A percentile compares a stretch with the other conserved stretches of the same genome.
phyloP scores from a whole-genome alignment of 768 basidiomycete genomes.

The Boletus rubescentipes region DNA sequence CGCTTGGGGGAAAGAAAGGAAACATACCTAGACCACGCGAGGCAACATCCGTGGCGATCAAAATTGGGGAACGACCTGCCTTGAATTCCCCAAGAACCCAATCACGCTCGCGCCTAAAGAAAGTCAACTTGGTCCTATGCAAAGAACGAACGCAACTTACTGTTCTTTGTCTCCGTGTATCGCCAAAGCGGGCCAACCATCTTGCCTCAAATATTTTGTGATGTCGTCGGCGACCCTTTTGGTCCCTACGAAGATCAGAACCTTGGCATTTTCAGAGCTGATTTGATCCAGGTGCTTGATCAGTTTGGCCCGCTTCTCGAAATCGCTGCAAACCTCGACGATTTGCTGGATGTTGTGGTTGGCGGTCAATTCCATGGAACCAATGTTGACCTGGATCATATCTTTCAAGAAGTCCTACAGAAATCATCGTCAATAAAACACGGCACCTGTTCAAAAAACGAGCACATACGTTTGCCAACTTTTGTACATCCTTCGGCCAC shows the following conservation, averaged over 20 bases:
- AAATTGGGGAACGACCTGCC: constrained; percentile 93
- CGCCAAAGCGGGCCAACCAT: constrained; percentile 99
- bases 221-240: constrained; percentile 98
- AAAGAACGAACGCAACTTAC: constrained; percentile 45
- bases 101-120: constrained; percentile 86
- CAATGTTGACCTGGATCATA: constrained; percentile 98
- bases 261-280: constrained; percentile 95
- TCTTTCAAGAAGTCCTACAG: constrained; percentile 89
- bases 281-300: constrained; percentile 98
- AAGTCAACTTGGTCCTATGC: background rate
- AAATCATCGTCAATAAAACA: background rate
- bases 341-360: constrained; percentile 98
- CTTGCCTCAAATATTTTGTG: constrained; percentile 95
- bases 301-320: constrained; percentile 94
- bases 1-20: constrained; percentile 37
- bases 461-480: constrained; percentile 75
- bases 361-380: constrained; percentile 96
- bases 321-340: constrained; percentile 95
- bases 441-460: background rate
- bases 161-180: constrained; percentile 99
- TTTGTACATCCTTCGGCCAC: constrained; percentile 99
- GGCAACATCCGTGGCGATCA: constrained; percentile 98
- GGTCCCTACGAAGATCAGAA: constrained; percentile 97
- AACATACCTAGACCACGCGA: constrained; percentile 99
- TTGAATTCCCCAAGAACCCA: constrained; percentile 99